These are phyloP conservation scores for Musa schizocarpa DNA, from an alignment of 176 grass and related monocot species.

Conservation along the genomic window DNA sequence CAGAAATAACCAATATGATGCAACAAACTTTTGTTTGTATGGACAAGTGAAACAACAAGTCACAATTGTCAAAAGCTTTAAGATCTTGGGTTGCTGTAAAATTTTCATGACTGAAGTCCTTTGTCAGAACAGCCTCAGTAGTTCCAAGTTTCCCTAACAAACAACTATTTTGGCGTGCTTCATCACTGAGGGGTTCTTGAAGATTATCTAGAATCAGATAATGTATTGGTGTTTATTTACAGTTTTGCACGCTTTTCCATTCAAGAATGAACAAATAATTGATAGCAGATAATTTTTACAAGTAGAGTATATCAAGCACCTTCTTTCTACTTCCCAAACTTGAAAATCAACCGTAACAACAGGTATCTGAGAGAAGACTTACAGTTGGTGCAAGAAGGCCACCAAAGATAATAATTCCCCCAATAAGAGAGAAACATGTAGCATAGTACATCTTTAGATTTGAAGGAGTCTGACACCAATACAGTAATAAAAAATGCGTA, in stretches of 20 bases:
- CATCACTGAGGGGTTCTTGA: too few relatives aligned
- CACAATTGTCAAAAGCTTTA: too few relatives aligned
- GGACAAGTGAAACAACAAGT: too few relatives aligned
- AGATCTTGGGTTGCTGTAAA: too few relatives aligned
- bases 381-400: slow-evolving; percentile 96
- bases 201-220: too few relatives aligned
- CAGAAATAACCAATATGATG: too few relatives aligned
- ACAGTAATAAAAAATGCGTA: slow-evolving; percentile 14
- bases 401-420: slow-evolving; percentile 87
- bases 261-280: not conserved
- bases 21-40: too few relatives aligned
- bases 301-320: not conserved
- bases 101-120: too few relatives aligned
- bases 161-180: too few relatives aligned
- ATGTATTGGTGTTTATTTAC: not conserved
- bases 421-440: slow-evolving; percentile 79
- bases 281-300: not conserved
- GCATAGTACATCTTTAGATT: slow-evolving; percentile 92
- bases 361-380: slow-evolving; percentile 28
- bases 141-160: too few relatives aligned
- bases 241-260: not conserved
- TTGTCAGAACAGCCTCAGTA: too few relatives aligned
- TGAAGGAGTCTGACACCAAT: slow-evolving; percentile 67
- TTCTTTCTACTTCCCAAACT: not conserved
- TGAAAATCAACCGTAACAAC: not conserved